phyloP scores from a whole-genome alignment of 208 protist species.

The Leishmania tropica region DNA sequence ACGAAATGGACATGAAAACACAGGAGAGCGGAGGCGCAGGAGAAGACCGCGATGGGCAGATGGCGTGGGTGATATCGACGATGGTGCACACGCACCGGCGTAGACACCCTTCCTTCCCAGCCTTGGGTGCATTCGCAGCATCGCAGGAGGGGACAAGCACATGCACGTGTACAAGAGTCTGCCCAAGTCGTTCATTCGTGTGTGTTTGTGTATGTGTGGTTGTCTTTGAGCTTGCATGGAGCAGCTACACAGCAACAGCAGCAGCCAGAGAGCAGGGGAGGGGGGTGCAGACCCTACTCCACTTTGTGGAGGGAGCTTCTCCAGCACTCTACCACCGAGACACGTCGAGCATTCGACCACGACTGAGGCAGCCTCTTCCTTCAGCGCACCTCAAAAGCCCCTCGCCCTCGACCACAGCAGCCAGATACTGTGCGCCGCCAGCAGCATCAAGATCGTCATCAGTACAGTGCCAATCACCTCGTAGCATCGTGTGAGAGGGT shows the following conservation, averaged over 20 bases:
- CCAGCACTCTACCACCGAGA: background rate
- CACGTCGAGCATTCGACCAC: background rate
- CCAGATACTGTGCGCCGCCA: slow-evolving; percentile 6
- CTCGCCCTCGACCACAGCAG: background rate
- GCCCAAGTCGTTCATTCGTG: background rate
- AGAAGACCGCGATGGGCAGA: background rate
- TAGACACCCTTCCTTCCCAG: background rate
- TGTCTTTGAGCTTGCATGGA: background rate
- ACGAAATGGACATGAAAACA: background rate
- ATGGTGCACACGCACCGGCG: background rate
- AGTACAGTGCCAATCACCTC: slow-evolving; percentile 10
- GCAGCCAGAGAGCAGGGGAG: background rate
- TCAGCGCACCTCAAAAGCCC: background rate
- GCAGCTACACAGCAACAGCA: background rate
- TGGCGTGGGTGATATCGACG: background rate
- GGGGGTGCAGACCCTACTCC: background rate
- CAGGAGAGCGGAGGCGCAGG: background rate
- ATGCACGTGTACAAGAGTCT: background rate
- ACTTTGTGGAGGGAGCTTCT: background rate
- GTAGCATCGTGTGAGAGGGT: slow-evolving; percentile 17
- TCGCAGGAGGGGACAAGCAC: background rate
- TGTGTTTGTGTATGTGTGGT: background rate
- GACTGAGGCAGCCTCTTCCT: background rate
- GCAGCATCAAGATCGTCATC: background rate
- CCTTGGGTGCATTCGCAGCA: background rate